phyloP scores from a whole-genome alignment of 1,139 yeast species.

The Petasospora rhodanensis region DNA sequence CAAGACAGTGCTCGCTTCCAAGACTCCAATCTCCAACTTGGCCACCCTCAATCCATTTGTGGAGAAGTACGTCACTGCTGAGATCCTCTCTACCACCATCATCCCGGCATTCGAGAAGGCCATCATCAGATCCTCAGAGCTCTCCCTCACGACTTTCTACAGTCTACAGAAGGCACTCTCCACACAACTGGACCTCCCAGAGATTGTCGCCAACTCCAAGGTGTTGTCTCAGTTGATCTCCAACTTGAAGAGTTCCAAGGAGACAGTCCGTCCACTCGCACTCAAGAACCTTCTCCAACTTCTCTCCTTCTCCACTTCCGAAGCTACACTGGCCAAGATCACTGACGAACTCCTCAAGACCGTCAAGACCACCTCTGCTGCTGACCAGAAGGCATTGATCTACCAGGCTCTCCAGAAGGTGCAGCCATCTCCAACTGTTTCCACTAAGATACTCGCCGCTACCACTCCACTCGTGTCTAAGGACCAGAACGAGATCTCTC shows the following conservation, averaged over 20 bases:
- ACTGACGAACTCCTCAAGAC: constrained; percentile 52
- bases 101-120: constrained; percentile 72
- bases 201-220: constrained; percentile 41
- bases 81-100: constrained; percentile 38
- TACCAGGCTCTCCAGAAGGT: constrained; percentile 37
- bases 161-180: constrained; percentile 39
- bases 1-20: constrained; percentile 44
- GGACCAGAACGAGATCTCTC: constrained; percentile 70
- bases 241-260: constrained; percentile 70
- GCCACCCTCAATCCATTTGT: constrained; percentile 32
- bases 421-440: constrained; percentile 27
- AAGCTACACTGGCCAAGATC: constrained; percentile 29
- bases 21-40: constrained; percentile 32
- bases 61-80: constrained; percentile 38
- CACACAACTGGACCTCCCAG: constrained; percentile 34
- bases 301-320: constrained; percentile 19
- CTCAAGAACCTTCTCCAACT: constrained; percentile 34
- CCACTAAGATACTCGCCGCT: constrained; percentile 37
- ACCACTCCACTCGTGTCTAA: constrained; percentile 54
- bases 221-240: constrained; percentile 56
- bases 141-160: constrained; percentile 49
- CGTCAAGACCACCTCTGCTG: constrained; percentile 56
- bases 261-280: constrained; percentile 53
- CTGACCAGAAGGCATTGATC: constrained; percentile 59
- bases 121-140: constrained; percentile 77